phyloP scores from a whole-genome alignment of 2,329 filamentous ascomycete genomes.

The Emmonsiellopsis sp. region DNA sequence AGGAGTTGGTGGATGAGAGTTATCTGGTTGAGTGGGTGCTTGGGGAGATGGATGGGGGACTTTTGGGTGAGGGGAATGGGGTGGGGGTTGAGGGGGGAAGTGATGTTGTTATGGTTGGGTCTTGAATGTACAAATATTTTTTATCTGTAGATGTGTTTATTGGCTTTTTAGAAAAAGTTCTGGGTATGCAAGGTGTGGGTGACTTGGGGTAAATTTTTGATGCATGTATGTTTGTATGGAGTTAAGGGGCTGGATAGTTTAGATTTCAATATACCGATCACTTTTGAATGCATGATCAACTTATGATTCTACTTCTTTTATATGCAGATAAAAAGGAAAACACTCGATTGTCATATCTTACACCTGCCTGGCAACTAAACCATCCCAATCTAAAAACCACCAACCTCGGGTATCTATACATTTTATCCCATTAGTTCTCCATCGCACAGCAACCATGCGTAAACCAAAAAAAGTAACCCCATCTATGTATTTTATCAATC shows the following conservation, averaged over 20 bases:
- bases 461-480: background rate
- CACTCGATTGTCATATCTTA: too few relatives aligned
- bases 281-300: too few relatives aligned
- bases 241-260: too few relatives aligned
- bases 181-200: background rate
- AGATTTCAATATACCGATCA: too few relatives aligned
- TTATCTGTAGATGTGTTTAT: too few relatives aligned
- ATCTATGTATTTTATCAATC: conserved; percentile 6
- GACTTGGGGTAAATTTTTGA: too few relatives aligned
- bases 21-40: conserved; percentile 91
- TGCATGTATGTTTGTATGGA: too few relatives aligned
- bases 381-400: too few relatives aligned
- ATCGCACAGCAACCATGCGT: background rate
- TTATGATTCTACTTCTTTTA: too few relatives aligned
- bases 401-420: background rate
- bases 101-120: conserved; percentile 33
- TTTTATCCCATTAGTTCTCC: background rate
- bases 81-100: conserved; percentile 23
- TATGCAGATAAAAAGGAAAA: too few relatives aligned
- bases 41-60: conserved; percentile 74
- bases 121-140: conserved; percentile 14
- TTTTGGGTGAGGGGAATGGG: conserved; percentile 12
- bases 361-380: too few relatives aligned
- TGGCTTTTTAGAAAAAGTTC: background rate
- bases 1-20: conserved; percentile 87